Base-by-base conservation (phyloP, 768 basidiomycete genomes). In the Mrakia gelida region DNA sequence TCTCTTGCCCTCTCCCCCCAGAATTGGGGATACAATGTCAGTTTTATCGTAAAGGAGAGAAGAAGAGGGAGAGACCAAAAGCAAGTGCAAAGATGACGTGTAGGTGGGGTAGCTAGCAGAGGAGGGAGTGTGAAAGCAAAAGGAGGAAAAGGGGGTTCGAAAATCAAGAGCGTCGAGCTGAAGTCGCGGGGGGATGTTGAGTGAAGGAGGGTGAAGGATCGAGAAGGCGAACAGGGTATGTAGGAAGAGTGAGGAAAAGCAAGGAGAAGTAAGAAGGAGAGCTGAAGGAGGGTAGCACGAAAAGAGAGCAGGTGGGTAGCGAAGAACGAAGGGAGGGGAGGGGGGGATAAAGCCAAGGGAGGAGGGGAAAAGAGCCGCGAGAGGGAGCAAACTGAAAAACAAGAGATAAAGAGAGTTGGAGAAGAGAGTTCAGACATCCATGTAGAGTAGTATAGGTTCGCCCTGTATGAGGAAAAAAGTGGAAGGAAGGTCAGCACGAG, bases 381-480 rank as follows among this genome's bases (percentile, higher is more conserved):
- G 70, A 34, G 28, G 30, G 45, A 54, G 11, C 28, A 43, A 61
- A 56, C n/a, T 41, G 71, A 32, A 61, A 15, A 21, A 41, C 52
- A 26, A 54, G 65, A 16, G 28, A 65, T 23, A 16, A 28, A 68
- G 30, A 34, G 34, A 41, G 62, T 38, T 38, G 38, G 32, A 23
- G 28, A 67, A 32, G 43, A 52, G 49, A 38, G 41, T 43, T 72
- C 65, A 84, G 21, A 83, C 82, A 73, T 84, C 94, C 83, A 97
- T 90, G 86, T 97, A 98, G 80, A 98, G 89, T 82, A 98, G 87
- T 81, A 98, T 88, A 38, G 97, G 97, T 84, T 98, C 95, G 75
- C 96, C 76, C 63, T 67, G 23, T 45, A 15, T 28, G 8, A 61
- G 7, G 43, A 56, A 28, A 28, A n/a, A n/a, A 26, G 34, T 26